Evolutionary conservation across 2,329 filamentous ascomycete species (phyloP).

Genomic region (Huntiella moniliformis): DNA sequence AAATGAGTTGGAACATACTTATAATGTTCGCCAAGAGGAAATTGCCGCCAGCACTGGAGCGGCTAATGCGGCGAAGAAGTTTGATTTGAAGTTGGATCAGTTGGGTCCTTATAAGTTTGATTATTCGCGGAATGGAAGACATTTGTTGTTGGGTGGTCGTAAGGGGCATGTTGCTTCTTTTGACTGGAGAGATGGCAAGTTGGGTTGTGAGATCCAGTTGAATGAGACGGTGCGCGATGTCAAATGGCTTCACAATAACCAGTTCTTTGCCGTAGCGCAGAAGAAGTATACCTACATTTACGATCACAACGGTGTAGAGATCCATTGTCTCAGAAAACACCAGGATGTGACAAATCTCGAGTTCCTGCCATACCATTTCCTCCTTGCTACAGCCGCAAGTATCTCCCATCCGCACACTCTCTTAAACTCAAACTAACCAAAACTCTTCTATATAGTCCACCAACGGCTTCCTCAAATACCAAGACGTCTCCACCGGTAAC

Average conservation of each 20-base stretch:
- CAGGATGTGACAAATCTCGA: conserved; percentile 85
- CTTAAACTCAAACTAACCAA: background rate
- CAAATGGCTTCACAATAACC: conserved; percentile 86
- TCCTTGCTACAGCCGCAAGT: conserved; percentile 67
- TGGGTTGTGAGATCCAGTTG: conserved; percentile 81
- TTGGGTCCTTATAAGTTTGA: conserved; percentile 78
- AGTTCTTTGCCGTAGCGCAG: conserved; percentile 86
- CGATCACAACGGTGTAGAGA: conserved; percentile 72
- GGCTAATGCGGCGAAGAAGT: conserved; percentile 79
- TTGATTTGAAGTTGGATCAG: conserved; percentile 67
- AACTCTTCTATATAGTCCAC: conserved; percentile 35
- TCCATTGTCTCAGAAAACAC: conserved; percentile 81
- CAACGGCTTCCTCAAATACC: conserved; percentile 76
- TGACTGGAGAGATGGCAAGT: conserved; percentile 84
- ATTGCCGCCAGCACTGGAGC: conserved; percentile 56
- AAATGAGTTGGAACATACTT: conserved; percentile 73
- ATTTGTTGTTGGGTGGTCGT: conserved; percentile 66
- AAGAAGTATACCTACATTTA: conserved; percentile 97
- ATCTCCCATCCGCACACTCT: background rate
- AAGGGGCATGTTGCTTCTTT: conserved; percentile 93
- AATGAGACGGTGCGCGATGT: conserved; percentile 79
- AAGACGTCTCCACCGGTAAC: conserved; percentile 84
- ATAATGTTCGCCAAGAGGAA: conserved; percentile 78
- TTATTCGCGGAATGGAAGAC: conserved; percentile 75
- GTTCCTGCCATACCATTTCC: conserved; percentile 90